Evolutionary conservation across 306 rosid species (phyloP), one percentile per base, ranked within the genome.

Genomic region (Sophora flavescens): DNA sequence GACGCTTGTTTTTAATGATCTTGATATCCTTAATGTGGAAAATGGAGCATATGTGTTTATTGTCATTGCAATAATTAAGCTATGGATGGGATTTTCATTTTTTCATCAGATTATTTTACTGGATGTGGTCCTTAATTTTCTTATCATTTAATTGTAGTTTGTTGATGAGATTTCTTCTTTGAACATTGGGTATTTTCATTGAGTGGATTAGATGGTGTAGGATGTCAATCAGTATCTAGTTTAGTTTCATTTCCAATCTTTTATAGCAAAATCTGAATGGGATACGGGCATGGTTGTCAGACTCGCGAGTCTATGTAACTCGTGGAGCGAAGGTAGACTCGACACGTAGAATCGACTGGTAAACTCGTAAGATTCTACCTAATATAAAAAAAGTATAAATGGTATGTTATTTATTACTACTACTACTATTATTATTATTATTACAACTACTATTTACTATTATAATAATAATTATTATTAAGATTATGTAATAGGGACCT

Each of bases 1-100:
- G 52, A 72, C 59, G 33, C 61, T n/a, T 42, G 51, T 68, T 80
- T 80, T 80, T 45, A 60, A 17, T 18, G 58, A 76, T 63, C 69
- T 42, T 63, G 30, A 16, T 69, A 32, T 81, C n/a, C 52, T 42
- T 35, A 30, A 62, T 44, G 72, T 32, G 81, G 13, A 60, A 67
- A 30, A 14, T 13, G 52, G n/a, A 28, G 59, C 63, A 59, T 26
- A 14, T 38, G 12, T 80, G 58, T 68, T 69, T 57, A 14, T 41
- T 51, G 73, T 66, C 44, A 42, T 62, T 70, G 52, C 56, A 45
- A 28, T 63, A 51, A 50, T 60, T 7, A 71, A 28, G 59, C 70
- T 54, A 66, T 67, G 76, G 39, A 15, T 51, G 59, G 13, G 58
- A 26, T 62, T 28, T 71, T 57, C 53, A 16, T 56, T 80, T 63